Evolutionary conservation across 495 filamentous ascomycete genomes (phyloP).

Genomic region (Penicillium goetzii): DNA sequence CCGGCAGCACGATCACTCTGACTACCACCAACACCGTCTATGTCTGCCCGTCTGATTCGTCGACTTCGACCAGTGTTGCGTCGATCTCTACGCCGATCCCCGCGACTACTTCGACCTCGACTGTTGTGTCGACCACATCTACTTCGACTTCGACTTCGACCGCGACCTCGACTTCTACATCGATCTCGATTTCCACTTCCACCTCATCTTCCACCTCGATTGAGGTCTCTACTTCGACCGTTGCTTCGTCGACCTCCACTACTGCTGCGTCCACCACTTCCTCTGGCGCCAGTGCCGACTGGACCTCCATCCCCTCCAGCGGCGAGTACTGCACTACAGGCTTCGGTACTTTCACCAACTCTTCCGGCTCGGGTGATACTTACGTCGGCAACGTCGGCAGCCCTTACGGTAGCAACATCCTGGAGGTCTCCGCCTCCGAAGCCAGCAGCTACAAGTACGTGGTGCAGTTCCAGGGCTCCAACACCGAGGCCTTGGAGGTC

Average conservation of each 20-base stretch:
- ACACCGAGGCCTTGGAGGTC: slow-evolving; percentile 41
- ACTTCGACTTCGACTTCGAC: slow-evolving; percentile 3
- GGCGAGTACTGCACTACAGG: slow-evolving; percentile 31
- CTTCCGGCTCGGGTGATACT: slow-evolving; percentile 36
- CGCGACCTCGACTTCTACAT: slow-evolving; percentile 7
- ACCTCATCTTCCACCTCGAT: slow-evolving; percentile 16
- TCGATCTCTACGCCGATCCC: background rate
- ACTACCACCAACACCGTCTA: slow-evolving; percentile 20
- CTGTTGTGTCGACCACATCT: background rate
- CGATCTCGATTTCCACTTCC: slow-evolving; percentile 9
- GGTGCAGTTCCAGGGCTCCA: slow-evolving; percentile 46
- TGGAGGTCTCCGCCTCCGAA: slow-evolving; percentile 36
- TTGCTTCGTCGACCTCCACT: slow-evolving; percentile 10
- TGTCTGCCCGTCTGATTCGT: slow-evolving; percentile 20
- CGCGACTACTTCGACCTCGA: slow-evolving; percentile 10
- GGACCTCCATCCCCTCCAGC: slow-evolving; percentile 29
- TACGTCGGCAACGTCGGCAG: slow-evolving; percentile 54
- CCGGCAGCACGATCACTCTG: slow-evolving; percentile 19
- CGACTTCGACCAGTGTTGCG: slow-evolving; percentile 5
- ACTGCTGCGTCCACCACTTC: slow-evolving; percentile 13
- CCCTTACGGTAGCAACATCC: slow-evolving; percentile 58
- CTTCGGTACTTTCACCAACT: slow-evolving; percentile 38
- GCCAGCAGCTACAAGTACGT: slow-evolving; percentile 51
- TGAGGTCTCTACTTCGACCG: slow-evolving; percentile 4
- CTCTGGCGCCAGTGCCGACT: slow-evolving; percentile 19